phyloP scores from a whole-genome alignment of 2,329 filamentous ascomycete species.

The Didymella sp. region DNA sequence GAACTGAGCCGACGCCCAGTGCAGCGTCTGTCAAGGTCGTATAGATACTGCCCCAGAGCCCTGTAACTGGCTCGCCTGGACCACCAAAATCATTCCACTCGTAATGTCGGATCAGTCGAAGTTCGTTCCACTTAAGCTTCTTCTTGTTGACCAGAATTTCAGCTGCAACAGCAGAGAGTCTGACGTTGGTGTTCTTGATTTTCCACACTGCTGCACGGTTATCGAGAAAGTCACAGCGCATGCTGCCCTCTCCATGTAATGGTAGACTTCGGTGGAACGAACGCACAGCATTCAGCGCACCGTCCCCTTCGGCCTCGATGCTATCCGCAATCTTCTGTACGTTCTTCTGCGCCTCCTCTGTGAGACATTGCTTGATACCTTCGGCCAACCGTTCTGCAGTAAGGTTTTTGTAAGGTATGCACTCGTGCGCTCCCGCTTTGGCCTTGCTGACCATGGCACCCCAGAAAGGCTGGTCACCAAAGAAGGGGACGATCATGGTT shows the following conservation, averaged over 20 bases:
- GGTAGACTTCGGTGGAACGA: conserved; percentile 69
- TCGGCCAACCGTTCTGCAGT: conserved; percentile 69
- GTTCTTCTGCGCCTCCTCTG: conserved; percentile 64
- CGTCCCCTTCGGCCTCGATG: conserved; percentile 69
- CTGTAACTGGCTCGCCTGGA: conserved; percentile 74
- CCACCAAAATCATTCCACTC: conserved; percentile 83
- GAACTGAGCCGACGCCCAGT: conserved; percentile 69
- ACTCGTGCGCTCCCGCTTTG: conserved; percentile 68
- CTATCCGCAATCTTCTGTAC: conserved; percentile 66
- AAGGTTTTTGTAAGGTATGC: conserved; percentile 71
- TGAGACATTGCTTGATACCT: conserved; percentile 73
- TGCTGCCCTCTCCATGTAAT: conserved; percentile 53
- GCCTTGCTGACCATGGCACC: conserved; percentile 70
- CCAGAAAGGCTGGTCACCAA: conserved; percentile 82
- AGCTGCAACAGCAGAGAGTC: conserved; percentile 69
- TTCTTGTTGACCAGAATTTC: conserved; percentile 68
- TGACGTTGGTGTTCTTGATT: conserved; percentile 66
- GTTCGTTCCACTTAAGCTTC: conserved; percentile 67
- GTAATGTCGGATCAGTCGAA: conserved; percentile 69
- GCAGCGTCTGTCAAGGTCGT: conserved; percentile 65
- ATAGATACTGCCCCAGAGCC: conserved; percentile 67
- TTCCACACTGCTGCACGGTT: conserved; percentile 71
- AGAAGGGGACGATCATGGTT: conserved; percentile 80
- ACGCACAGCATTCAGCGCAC: conserved; percentile 71
- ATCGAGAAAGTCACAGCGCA: conserved; percentile 71